These are phyloP conservation scores for Solanum sejunctum DNA, from an alignment of 257 asterid genomes.

Conservation along the genomic window DNA sequence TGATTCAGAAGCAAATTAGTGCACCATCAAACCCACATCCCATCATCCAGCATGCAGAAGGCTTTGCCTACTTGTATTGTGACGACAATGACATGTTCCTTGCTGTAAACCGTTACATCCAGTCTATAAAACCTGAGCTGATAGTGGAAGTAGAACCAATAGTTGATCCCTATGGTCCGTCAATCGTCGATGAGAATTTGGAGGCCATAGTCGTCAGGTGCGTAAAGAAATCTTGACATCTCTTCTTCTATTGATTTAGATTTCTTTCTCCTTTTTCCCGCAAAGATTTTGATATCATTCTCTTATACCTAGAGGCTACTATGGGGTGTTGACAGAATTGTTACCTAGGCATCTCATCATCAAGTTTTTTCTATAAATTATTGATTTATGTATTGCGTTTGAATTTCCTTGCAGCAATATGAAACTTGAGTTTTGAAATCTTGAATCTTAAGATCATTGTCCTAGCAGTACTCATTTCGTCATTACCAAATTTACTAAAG, in stretches of 20 bases:
- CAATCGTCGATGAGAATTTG: constrained; percentile 61
- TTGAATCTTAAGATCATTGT: neutral
- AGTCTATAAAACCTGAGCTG: constrained; percentile 74
- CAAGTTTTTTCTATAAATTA: neutral
- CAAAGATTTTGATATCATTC: neutral
- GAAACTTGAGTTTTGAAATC: neutral
- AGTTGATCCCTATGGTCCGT: constrained; percentile 86
- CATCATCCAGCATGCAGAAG: neutral
- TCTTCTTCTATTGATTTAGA: neutral
- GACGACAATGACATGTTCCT: constrained; percentile 7
- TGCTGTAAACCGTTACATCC: constrained; percentile 7
- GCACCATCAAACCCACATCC: neutral
- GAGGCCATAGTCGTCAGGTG: constrained; percentile 94
- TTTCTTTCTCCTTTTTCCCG: neutral
- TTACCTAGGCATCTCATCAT: neutral
- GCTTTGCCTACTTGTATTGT: neutral
- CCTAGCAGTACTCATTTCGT: neutral
- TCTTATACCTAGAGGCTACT: neutral
- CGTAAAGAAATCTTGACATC: neutral
- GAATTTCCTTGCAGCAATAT: neutral
- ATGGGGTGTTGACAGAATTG: neutral
- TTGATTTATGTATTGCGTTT: neutral
- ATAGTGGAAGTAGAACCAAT: constrained; percentile 68
- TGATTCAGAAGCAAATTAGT: neutral
- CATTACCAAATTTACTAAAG: neutral